These are phyloP conservation scores for Fragosphaeria purpurea DNA, from an alignment of 2,329 filamentous ascomycete genomes.

Conservation along the genomic window DNA sequence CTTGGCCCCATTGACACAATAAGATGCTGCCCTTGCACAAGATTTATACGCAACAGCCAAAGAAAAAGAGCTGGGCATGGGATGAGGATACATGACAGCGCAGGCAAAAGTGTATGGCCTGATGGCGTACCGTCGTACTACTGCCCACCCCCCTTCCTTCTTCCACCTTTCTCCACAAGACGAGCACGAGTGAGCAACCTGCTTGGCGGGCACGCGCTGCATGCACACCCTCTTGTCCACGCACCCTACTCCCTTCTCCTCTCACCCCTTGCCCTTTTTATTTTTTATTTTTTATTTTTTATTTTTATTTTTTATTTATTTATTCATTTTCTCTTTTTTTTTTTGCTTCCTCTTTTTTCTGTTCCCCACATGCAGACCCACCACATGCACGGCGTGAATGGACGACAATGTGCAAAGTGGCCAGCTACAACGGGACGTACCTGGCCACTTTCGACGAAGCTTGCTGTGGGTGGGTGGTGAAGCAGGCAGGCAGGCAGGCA, in stretches of 20 bases:
- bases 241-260: not conserved
- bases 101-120: slow-evolving; percentile 9
- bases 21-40: not conserved
- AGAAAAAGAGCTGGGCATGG: too few relatives aligned
- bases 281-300: not conserved
- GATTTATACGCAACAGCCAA: slow-evolving; percentile 4
- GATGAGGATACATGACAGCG: slow-evolving; percentile 1
- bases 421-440: slow-evolving; percentile 4
- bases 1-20: slow-evolving; percentile 1
- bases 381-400: slow-evolving; percentile 7
- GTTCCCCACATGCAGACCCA: slow-evolving; percentile 1
- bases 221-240: too few relatives aligned
- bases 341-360: too few relatives aligned
- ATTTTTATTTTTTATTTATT: not conserved
- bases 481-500: too few relatives aligned
- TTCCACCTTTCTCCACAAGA: not conserved
- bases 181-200: too few relatives aligned
- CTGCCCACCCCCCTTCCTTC: slow-evolving; percentile 1
- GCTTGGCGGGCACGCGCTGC: too few relatives aligned
- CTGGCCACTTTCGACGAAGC: not conserved
- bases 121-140: slow-evolving; percentile 6
- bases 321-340: too few relatives aligned
- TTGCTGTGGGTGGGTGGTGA: not conserved
- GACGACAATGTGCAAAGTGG: not conserved
- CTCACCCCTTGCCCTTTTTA: not conserved